Percentiles rank a stretch among this genome's conserved stretches.
These are phyloP conservation scores for Globisporangium takayamanum DNA, from an alignment of 352 stramenopile species.

Conservation along the genomic window DNA sequence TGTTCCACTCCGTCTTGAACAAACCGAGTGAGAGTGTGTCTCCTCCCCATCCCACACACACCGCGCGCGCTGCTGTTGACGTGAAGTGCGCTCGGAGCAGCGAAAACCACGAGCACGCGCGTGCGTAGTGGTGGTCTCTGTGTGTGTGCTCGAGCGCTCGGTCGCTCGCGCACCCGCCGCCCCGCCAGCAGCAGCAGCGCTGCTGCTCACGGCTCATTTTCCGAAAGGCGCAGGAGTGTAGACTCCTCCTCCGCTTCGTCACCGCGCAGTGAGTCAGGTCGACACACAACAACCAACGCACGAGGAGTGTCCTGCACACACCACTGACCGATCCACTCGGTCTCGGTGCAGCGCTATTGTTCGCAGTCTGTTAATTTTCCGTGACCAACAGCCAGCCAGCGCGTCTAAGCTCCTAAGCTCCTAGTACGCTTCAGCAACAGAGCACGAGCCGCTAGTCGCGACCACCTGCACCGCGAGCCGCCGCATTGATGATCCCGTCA, in stretches of 20 bases:
- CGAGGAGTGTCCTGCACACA: too few relatives aligned
- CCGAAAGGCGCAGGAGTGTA: slow-evolving; percentile 1
- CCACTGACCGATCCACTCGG: too few relatives aligned
- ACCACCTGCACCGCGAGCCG: not conserved
- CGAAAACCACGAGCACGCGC: not conserved
- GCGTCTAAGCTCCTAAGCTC: too few relatives aligned
- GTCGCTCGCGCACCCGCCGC: too few relatives aligned
- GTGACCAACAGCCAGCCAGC: too few relatives aligned
- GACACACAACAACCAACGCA: not conserved
- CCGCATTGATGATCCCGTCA: slow-evolving; percentile 7
- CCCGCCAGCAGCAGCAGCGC: not conserved
- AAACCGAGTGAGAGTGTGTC: not conserved
- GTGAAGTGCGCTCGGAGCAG: not conserved
- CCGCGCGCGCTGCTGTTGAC: not conserved
- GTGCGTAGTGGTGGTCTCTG: not conserved
- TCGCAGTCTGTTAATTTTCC: too few relatives aligned
- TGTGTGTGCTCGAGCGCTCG: not conserved
- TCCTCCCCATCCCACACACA: not conserved
- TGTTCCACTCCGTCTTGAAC: slow-evolving; percentile 3
- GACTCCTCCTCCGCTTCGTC: not conserved
- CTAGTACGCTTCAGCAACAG: not conserved
- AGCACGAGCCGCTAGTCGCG: not conserved
- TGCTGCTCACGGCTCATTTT: slow-evolving; percentile 5
- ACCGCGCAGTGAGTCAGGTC: not conserved
- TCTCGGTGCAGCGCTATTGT: too few relatives aligned